Base-by-base conservation (phyloP, 2,329 filamentous ascomycete species). In the Achaetomium macrosporum region DNA sequence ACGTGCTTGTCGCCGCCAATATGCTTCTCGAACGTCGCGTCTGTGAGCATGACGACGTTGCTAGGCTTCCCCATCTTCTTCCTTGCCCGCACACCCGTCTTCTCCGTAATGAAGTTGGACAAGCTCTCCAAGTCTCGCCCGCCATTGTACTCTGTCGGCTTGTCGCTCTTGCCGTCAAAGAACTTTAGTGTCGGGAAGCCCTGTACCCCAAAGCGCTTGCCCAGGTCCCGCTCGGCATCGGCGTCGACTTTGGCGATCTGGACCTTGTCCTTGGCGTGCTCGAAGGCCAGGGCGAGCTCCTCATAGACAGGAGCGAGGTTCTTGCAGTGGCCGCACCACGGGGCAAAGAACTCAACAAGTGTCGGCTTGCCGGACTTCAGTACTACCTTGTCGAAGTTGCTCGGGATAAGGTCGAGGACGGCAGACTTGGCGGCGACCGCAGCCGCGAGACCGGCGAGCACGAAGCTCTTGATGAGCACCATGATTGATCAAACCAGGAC, bases 251-350 rank as follows among this genome's bases (percentile, higher is more conserved):
- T 99, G 63, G 87, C 93, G 66, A 99, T 90, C 67, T 85, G 84
- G 51, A 99, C 82, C 69, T 87, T 81, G 66, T 81, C 76, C 66
- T 81, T 81, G 60, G 84, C 83, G 65, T 81, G 83, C 60, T 87
- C 83, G 70, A 91, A 95, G 40, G 77, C 75, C 46, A 77, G 70
- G 43, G 83, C 93, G 41, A 99, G 83, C 68, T 99, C 88, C 70
- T 99, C 93, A 72, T 95, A 99, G 55, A 95, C 77, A 46, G 93
- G 95, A 15, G 93, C 93, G 33, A 99, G 87, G 66, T 76, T 95
- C 82, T 97, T 97, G 89, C 93, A 99, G 79, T 99, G 93, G 31
- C 93, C 95, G 68, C 93, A 99, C 93, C 93, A 99, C 20, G 92
- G 91, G 33, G 93, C 93, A 68, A 95, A 97, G 81, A 99, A 99